Conservation (phyloP, 352 stramenopile species). For the Elongisporangium anandrum region DNA sequence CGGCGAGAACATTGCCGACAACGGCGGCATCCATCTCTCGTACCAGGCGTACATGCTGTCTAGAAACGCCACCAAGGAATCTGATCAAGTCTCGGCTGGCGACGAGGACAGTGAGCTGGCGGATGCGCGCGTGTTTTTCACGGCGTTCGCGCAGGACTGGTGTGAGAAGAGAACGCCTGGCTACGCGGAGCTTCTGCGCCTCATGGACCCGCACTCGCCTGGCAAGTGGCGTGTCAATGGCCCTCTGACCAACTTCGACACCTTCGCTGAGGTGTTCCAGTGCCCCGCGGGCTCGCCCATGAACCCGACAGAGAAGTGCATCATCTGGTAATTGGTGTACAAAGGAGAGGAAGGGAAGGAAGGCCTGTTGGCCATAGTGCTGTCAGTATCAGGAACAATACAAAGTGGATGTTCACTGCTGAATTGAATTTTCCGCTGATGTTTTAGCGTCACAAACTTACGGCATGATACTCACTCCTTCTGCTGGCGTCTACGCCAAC, state of each 20-base stretch:
- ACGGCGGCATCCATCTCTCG: constrained; percentile 81
- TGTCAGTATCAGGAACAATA: background rate
- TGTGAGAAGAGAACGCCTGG: constrained; percentile 48
- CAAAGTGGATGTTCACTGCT: background rate
- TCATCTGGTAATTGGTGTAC: constrained; percentile 57
- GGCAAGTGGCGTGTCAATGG: constrained; percentile 66
- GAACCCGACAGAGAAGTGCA: constrained; percentile 63
- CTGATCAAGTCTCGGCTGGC: constrained; percentile 12
- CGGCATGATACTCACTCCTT: background rate
- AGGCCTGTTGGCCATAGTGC: background rate
- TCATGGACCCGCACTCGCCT: constrained; percentile 53
- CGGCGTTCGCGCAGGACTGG: constrained; percentile 61
- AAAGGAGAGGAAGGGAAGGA: no score
- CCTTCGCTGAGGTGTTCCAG: constrained; percentile 63
- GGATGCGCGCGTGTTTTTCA: constrained; percentile 63
- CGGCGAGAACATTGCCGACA: constrained; percentile 92
- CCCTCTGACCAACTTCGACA: constrained; percentile 54
- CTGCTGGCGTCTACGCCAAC: background rate
- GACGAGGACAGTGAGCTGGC: constrained; percentile 14
- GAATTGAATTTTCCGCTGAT: background rate
- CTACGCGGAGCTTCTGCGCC: constrained; percentile 42
- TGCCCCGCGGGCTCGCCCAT: constrained; percentile 54
- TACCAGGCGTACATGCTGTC: constrained; percentile 79
- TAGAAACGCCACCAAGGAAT: constrained; percentile 11
- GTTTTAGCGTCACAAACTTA: background rate